Conservation (phyloP, 1,139 yeast species). For the Geotrichum fermentans region DNA sequence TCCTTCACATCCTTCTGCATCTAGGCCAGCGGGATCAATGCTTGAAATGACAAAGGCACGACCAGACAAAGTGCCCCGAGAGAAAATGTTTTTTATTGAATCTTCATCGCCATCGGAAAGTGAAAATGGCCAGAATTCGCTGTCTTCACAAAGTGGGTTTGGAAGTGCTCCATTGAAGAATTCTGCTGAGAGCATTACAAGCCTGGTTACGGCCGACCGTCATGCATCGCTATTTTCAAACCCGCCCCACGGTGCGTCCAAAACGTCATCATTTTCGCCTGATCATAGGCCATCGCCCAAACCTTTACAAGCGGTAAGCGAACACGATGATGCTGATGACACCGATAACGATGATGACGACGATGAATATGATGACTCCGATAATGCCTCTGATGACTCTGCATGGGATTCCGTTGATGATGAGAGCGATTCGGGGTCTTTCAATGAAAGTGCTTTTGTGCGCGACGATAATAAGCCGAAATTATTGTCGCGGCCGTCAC, state of each 20-base stretch:
- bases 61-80: slow-evolving; percentile 32
- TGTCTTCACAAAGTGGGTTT: slow-evolving; percentile 15
- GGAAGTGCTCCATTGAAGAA: neutral
- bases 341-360: slow-evolving; percentile 33
- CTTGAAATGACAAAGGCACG: slow-evolving; percentile 27
- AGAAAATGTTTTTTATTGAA: slow-evolving; percentile 61
- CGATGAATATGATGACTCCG: slow-evolving; percentile 42
- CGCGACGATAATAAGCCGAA: slow-evolving; percentile 34
- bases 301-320: slow-evolving; percentile 39
- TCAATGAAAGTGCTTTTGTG: slow-evolving; percentile 37
- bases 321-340: slow-evolving; percentile 36
- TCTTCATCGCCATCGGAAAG: slow-evolving; percentile 51
- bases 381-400: slow-evolving; percentile 38
- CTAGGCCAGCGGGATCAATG: slow-evolving; percentile 6
- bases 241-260: neutral
- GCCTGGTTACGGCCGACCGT: slow-evolving; percentile 1
- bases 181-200: neutral
- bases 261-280: slow-evolving; percentile 4
- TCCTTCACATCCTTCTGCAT: slow-evolving; percentile 12
- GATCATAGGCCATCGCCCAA: slow-evolving; percentile 26
- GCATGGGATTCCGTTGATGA: slow-evolving; percentile 38
- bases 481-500: slow-evolving; percentile 51
- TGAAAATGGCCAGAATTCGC: slow-evolving; percentile 25
- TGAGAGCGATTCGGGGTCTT: slow-evolving; percentile 36
- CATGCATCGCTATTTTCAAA: slow-evolving; percentile 10